phyloP scores from a whole-genome alignment of 257 asterid genomes.

The Nicotiana paniculata region DNA sequence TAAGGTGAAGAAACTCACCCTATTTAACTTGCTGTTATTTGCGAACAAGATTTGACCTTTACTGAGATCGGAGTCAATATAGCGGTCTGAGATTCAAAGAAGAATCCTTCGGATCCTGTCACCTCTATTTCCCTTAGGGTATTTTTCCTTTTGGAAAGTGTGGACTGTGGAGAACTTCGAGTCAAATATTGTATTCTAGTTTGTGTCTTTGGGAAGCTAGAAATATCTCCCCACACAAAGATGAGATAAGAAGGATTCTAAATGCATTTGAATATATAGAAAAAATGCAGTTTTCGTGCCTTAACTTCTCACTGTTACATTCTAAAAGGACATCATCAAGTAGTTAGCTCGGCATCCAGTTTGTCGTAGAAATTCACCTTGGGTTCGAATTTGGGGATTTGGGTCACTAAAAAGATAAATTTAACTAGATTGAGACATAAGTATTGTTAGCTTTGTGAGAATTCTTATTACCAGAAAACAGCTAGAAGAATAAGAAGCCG shows the following conservation, averaged over 20 bases:
- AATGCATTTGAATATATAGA: neutral
- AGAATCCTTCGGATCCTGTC: neutral
- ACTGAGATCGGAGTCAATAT: neutral
- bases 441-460: neutral
- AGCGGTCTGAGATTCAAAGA: neutral
- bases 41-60: neutral
- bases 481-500: too few species aligned
- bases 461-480: neutral
- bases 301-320: neutral
- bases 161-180: neutral
- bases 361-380: neutral
- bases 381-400: neutral
- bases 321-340: neutral
- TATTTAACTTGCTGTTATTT: neutral
- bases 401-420: neutral
- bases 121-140: neutral
- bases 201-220: neutral
- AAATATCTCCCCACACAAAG: neutral
- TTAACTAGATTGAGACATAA: neutral
- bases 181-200: neutral
- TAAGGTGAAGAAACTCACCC: neutral
- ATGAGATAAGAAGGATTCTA: neutral
- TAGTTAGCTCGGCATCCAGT: neutral
- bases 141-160: neutral
- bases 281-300: neutral